Evolutionary conservation across 768 basidiomycete species (phyloP).

Genomic region (Tephrocybe sp.): DNA sequence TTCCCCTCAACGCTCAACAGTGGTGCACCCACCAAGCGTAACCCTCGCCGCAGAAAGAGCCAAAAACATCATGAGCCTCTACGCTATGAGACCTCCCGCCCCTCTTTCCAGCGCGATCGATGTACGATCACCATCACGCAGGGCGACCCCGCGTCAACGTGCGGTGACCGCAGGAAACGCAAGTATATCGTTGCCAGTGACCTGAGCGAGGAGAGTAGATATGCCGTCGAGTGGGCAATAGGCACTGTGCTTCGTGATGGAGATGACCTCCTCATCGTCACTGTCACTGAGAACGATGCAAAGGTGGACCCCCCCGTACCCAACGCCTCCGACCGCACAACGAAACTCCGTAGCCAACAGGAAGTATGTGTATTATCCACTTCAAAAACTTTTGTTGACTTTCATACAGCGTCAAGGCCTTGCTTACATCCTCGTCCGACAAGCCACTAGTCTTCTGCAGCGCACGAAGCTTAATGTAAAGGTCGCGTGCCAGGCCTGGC

Average conservation of each 20-base stretch:
- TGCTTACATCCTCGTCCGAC: slow-evolving; percentile 84
- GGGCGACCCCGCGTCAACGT: slow-evolving; percentile 67
- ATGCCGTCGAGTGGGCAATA: slow-evolving; percentile 97
- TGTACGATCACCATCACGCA: slow-evolving; percentile 89
- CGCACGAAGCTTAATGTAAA: slow-evolving; percentile 86
- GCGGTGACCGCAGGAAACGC: slow-evolving; percentile 52
- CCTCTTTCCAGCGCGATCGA: slow-evolving; percentile 85
- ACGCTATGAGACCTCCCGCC: slow-evolving; percentile 66
- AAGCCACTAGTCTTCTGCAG: slow-evolving; percentile 86
- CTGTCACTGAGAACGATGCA: slow-evolving; percentile 87
- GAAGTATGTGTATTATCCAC: slow-evolving; percentile 53
- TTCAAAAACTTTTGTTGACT: slow-evolving; percentile 4
- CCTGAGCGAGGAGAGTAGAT: slow-evolving; percentile 89
- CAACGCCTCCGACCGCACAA: slow-evolving; percentile 68
- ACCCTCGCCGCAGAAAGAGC: slow-evolving; percentile 58
- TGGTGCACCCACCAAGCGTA: slow-evolving; percentile 38
- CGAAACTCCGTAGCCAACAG: slow-evolving; percentile 85
- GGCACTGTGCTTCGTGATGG: slow-evolving; percentile 94
- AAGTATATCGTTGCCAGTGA: slow-evolving; percentile 93
- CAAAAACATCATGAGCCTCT: slow-evolving; percentile 62
- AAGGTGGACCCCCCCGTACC: slow-evolving; percentile 78
- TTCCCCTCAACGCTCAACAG: slow-evolving; percentile 71
- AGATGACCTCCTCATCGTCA: slow-evolving; percentile 89
- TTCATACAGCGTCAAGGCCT: slow-evolving; percentile 74
- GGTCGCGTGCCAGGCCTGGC: slow-evolving; percentile 92